These are phyloP conservation scores for Ophiostoma populinum DNA, from an alignment of 2,329 filamentous ascomycete genomes.

Conservation along the genomic window DNA sequence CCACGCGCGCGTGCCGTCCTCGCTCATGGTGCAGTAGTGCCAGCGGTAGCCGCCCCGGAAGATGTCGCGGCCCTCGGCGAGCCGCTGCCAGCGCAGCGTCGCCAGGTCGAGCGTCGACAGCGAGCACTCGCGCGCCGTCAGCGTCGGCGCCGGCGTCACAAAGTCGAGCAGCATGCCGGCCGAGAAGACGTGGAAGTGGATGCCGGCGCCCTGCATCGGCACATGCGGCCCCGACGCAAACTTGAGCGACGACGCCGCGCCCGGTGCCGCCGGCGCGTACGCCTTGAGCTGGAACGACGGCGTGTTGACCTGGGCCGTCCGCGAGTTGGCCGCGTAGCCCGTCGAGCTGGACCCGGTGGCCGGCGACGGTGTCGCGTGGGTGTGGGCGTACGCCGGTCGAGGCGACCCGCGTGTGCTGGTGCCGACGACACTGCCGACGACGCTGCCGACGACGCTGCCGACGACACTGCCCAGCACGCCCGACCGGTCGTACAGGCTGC, in stretches of 20 bases:
- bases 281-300: constrained; percentile 48
- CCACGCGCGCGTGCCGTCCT: constrained; percentile 92
- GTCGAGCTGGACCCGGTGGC: constrained; percentile 38
- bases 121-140: constrained; percentile 73
- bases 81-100: constrained; percentile 79
- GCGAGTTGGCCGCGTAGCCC: constrained; percentile 50
- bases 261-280: constrained; percentile 74
- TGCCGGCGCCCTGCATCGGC: constrained; percentile 75
- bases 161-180: constrained; percentile 88
- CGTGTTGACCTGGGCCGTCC: constrained; percentile 48
- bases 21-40: constrained; percentile 96
- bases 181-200: constrained; percentile 89
- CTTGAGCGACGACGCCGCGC: constrained; percentile 74
- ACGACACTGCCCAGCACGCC: background rate
- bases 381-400: constrained; percentile 29
- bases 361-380: constrained; percentile 21
- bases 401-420: constrained; percentile 24
- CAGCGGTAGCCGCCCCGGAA: constrained; percentile 86
- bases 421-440: constrained; percentile 10
- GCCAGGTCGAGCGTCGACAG: constrained; percentile 77
- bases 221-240: constrained; percentile 78
- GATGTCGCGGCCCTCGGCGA: constrained; percentile 86
- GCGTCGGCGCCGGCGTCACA: constrained; percentile 78
- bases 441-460: background rate
- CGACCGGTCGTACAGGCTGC: constrained; percentile 27